Evolutionary conservation across 768 basidiomycete genomes (phyloP).

Genomic region (Leccinum subgranulosum): DNA sequence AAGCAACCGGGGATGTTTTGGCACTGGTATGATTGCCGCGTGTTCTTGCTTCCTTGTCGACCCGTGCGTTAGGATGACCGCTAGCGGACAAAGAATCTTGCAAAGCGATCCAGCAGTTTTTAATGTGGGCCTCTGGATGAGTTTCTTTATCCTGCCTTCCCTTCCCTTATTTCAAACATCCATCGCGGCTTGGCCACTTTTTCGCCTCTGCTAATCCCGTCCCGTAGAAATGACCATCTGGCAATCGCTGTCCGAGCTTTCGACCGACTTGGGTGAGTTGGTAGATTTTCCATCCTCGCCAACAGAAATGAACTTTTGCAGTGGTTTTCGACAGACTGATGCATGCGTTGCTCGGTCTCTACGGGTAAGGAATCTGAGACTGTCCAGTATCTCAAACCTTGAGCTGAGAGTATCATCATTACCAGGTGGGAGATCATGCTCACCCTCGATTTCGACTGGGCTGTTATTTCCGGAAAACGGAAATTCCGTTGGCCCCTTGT

Average conservation of each 20-base stretch:
- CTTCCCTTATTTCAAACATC: background rate
- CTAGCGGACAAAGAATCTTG: constrained; percentile 16
- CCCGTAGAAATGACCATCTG: constrained; percentile 37
- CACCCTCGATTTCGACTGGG: constrained; percentile 43
- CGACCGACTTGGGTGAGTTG: constrained; percentile 34
- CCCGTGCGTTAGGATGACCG: constrained; percentile 1
- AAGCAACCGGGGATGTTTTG: constrained; percentile 12
- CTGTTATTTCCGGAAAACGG: constrained; percentile 37
- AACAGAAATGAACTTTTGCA: constrained; percentile 12
- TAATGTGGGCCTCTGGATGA: constrained; percentile 1
- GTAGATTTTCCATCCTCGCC: background rate
- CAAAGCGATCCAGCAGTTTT: constrained; percentile 7
- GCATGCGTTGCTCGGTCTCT: constrained; percentile 43
- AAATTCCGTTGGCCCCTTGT: constrained; percentile 48
- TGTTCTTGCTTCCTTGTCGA: constrained; percentile 16
- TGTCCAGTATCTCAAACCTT: background rate
- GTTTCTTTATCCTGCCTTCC: background rate
- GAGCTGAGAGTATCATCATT: background rate
- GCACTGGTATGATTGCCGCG: constrained; percentile 8
- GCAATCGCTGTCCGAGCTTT: constrained; percentile 37
- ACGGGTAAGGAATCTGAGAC: constrained; percentile 33
- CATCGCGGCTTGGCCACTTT: background rate
- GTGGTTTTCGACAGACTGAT: constrained; percentile 40
- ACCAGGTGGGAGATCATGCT: constrained; percentile 43
- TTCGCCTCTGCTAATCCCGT: background rate